phyloP scores from a whole-genome alignment of 2,329 filamentous ascomycete genomes.

The Verruconis gallopava region DNA sequence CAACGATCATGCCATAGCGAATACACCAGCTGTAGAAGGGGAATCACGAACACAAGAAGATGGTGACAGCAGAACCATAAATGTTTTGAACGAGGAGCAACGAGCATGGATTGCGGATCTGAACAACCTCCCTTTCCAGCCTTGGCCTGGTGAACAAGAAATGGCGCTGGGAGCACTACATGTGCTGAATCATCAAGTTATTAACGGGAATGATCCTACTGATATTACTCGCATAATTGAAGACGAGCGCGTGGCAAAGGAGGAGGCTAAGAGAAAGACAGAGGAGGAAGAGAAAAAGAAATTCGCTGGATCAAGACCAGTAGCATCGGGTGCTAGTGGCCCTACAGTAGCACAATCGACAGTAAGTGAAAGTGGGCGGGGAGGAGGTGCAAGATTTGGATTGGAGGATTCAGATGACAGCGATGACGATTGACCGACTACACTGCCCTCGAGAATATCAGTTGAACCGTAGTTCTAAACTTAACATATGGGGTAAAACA shows the following conservation, averaged over 20 bases:
- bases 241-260: slow-evolving; percentile 30
- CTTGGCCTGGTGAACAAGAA: slow-evolving; percentile 61
- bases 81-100: slow-evolving; percentile 23
- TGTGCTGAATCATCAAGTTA: slow-evolving; percentile 43
- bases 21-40: neutral
- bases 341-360: too few species aligned
- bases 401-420: too few species aligned
- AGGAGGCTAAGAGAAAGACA: slow-evolving; percentile 22
- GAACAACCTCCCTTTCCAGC: slow-evolving; percentile 49
- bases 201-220: slow-evolving; percentile 48
- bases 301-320: too few species aligned
- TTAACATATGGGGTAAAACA: too few species aligned
- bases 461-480: too few species aligned
- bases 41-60: slow-evolving; percentile 12
- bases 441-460: too few species aligned
- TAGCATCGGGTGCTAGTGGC: too few species aligned
- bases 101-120: slow-evolving; percentile 38
- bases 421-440: too few species aligned
- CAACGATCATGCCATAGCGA: neutral
- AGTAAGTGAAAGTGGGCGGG: too few species aligned
- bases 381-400: too few species aligned
- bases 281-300: slow-evolving; percentile 20
- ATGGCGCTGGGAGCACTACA: slow-evolving; percentile 58
- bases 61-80: slow-evolving; percentile 13
- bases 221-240: slow-evolving; percentile 30